Conservation (phyloP, 2,329 filamentous ascomycete genomes). For the Sclerotinia subarctica region DNA sequence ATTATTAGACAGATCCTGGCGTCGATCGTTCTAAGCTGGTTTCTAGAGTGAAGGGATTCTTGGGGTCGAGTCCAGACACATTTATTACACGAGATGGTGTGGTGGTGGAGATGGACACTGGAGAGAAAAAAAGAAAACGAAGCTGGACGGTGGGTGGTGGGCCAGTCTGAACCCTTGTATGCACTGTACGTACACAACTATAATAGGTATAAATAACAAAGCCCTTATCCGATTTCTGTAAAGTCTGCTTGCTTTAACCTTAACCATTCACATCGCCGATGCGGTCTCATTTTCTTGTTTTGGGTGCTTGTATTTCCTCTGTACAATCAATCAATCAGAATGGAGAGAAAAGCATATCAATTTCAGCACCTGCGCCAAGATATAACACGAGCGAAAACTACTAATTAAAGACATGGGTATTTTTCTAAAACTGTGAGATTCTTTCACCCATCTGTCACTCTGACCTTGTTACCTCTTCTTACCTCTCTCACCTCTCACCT, state of each 20-base stretch:
- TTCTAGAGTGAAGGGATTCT: neutral
- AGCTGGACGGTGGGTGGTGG: neutral
- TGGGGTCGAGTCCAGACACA: too few relatives aligned
- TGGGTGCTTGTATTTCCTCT: neutral
- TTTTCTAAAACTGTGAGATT: neutral
- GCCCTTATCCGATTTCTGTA: neutral
- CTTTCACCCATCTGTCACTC: neutral
- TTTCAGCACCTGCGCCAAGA: constrained; percentile 13
- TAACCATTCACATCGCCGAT: neutral
- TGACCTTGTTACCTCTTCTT: neutral
- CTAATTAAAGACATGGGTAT: neutral
- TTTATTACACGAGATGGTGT: neutral
- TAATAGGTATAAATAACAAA: neutral
- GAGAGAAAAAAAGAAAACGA: neutral
- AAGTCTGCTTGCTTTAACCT: neutral
- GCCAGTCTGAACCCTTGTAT: neutral
- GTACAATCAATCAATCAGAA: neutral
- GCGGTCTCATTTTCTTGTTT: neutral
- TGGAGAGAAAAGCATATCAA: neutral
- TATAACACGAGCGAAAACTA: neutral
- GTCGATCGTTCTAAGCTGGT: neutral
- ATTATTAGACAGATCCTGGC: neutral
- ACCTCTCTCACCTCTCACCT: neutral
- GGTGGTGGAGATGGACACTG: neutral
- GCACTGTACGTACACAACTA: neutral